These are phyloP conservation scores for Tremellales sp. DNA, from an alignment of 1,284 basidiomycete genomes.

Conservation along the genomic window DNA sequence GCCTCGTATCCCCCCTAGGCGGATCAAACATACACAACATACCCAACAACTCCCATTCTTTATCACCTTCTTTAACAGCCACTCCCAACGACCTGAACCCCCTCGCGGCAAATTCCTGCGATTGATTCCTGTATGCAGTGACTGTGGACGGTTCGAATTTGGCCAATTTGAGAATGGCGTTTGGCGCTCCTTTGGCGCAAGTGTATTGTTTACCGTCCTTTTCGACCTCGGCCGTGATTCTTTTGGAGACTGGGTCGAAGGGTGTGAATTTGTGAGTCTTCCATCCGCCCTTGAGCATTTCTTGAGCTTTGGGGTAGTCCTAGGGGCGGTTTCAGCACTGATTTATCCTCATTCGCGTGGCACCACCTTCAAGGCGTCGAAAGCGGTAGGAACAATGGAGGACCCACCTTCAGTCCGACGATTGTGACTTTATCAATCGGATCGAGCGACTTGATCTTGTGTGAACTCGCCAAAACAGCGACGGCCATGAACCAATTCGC, in stretches of 20 bases:
- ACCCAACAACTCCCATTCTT: constrained; percentile 54
- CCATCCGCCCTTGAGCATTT: constrained; percentile 54
- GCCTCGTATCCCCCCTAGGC: constrained; percentile 53
- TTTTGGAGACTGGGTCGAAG: constrained; percentile 58
- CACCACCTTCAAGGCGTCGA: background rate
- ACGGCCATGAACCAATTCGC: constrained; percentile 54
- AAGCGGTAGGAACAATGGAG: background rate
- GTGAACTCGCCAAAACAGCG: constrained; percentile 56
- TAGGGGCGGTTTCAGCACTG: too few species aligned
- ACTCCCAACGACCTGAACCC: constrained; percentile 58
- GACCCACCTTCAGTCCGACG: constrained; percentile 51
- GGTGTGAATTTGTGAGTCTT: constrained; percentile 55
- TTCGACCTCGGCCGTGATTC: constrained; percentile 57
- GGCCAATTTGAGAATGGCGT: constrained; percentile 55
- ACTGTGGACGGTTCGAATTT: constrained; percentile 49
- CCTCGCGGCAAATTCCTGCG: constrained; percentile 52
- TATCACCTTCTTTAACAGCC: constrained; percentile 53
- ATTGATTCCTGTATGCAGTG: constrained; percentile 50
- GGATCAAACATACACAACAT: constrained; percentile 53
- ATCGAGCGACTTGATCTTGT: constrained; percentile 56
- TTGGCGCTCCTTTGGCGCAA: constrained; percentile 57
- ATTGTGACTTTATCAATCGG: constrained; percentile 59
- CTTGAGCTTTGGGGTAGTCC: constrained; percentile 55
- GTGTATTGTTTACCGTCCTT: constrained; percentile 54
- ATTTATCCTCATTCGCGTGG: background rate